Evolutionary conservation across 768 basidiomycete genomes (phyloP), one percentile per base, ranked within the genome.

Genomic region (Pholiota molesta): DNA sequence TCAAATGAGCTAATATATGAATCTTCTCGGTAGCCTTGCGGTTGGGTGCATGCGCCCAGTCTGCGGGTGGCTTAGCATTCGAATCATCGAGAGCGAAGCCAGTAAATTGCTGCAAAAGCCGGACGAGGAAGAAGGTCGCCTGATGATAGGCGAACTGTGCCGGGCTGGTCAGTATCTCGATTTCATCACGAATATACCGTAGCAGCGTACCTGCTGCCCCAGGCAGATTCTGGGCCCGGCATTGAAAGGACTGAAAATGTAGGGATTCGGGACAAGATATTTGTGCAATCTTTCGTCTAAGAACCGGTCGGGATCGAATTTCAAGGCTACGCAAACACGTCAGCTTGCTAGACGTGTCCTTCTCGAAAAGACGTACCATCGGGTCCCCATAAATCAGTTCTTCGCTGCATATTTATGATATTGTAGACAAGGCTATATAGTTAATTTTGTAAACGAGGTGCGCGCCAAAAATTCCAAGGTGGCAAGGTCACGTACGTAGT

Each of bases 301-400:
- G 77, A 85, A 86, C 1, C 85, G 75, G 64, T 84, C 81, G 2
- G 85, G 86, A 66, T 86, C 85, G 59, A 86, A 86, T 56, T 72
- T 65, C 4, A 76, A 65, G 11, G 82, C 83, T 82, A 53, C 14
- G 35, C 6, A 37, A n/a, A 19, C 44, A 44, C 31, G 33, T 26
- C 19, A 40, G 45, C 26, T 37, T 35, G 19, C 26, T 23, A 17
- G 26, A 13, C 6, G 8, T 47, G 8, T 17, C 19, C 1, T 3
- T n/a, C 17, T 21, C 3, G 35, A 21, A 21, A 35, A 23, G 19
- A 53, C 64, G 5, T 60, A 86, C 86, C 87, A 66, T 89, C 87
- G 0, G 87, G 86, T 1, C 88, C 88, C 89, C 89, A 90, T 0
- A 87, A 76, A 65, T 88, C 85, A 56, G 72, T 79, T 52, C 87